These are phyloP conservation scores for Parathielavia appendiculata DNA, from an alignment of 495 filamentous ascomycete genomes.

Conservation along the genomic window DNA sequence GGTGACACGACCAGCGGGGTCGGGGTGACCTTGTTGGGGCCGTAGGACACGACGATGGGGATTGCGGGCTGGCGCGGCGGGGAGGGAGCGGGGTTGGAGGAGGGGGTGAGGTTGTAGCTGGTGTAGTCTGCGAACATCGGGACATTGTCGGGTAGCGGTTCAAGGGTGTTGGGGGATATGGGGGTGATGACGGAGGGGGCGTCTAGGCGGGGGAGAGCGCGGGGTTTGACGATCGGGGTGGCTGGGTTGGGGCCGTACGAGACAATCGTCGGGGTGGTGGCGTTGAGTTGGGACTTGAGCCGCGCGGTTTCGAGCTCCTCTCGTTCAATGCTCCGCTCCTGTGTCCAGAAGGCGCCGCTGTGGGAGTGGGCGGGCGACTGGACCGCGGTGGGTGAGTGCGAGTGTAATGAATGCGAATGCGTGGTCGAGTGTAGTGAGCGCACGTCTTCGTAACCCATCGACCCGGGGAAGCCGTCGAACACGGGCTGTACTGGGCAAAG, in stretches of 20 bases:
- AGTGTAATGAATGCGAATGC: constrained; percentile 20
- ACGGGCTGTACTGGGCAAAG: constrained; percentile 31
- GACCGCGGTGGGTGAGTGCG: constrained; percentile 24
- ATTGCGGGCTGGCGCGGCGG: constrained; percentile 19
- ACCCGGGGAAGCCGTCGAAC: constrained; percentile 32
- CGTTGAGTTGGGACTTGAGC: constrained; percentile 23
- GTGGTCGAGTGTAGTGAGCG: constrained; percentile 22
- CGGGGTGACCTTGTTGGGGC: constrained; percentile 32
- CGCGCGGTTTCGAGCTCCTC: constrained; percentile 33
- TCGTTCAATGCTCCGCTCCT: constrained; percentile 24
- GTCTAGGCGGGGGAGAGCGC: constrained; percentile 19
- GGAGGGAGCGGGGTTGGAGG: constrained; percentile 10
- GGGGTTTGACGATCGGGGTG: constrained; percentile 31
- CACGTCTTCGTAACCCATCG: constrained; percentile 34
- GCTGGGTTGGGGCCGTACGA: constrained; percentile 36
- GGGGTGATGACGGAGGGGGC: constrained; percentile 16
- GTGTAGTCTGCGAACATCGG: constrained; percentile 21
- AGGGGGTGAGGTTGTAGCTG: constrained; percentile 9
- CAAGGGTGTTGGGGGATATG: constrained; percentile 21
- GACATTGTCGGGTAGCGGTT: constrained; percentile 19
- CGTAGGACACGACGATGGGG: constrained; percentile 30
- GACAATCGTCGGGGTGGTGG: constrained; percentile 19
- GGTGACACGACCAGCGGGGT: constrained; percentile 27
- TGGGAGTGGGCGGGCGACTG: constrained; percentile 21
- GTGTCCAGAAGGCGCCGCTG: constrained; percentile 14